Conservation (phyloP, 768 basidiomycete species). For the Boletus insuetus region DNA sequence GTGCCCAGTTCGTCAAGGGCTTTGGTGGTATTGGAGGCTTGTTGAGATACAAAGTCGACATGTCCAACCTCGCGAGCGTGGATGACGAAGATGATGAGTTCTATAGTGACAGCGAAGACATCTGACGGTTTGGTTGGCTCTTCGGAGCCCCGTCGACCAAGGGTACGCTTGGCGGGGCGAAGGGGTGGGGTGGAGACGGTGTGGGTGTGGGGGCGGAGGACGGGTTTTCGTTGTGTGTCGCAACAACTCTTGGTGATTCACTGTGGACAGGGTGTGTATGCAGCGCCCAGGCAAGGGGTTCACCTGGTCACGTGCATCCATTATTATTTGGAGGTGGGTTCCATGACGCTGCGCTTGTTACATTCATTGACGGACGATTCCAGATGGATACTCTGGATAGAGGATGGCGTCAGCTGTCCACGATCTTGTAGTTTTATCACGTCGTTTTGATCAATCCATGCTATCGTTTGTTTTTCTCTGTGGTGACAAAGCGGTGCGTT, state of each 20-base stretch:
- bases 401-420: conserved; percentile 6
- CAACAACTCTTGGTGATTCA: neutral
- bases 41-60: conserved; percentile 96
- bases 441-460: conserved; percentile 28
- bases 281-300: conserved; percentile 8
- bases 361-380: conserved; percentile 1
- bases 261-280: conserved; percentile 4
- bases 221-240: conserved; percentile 4
- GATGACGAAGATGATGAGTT: conserved; percentile 87
- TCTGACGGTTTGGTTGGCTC: conserved; percentile 90
- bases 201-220: neutral
- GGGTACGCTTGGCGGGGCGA: conserved; percentile 69
- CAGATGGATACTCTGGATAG: conserved; percentile 17
- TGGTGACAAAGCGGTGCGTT: conserved; percentile 14
- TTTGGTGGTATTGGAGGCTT: conserved; percentile 98
- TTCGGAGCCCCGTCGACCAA: conserved; percentile 67
- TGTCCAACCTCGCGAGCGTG: conserved; percentile 68
- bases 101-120: conserved; percentile 69
- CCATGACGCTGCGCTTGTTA: neutral
- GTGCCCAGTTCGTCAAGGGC: conserved; percentile 96
- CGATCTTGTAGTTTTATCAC: conserved; percentile 28
- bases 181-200: conserved; percentile 22
- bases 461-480: neutral
- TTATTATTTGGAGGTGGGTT: conserved; percentile 22
- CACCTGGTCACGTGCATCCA: conserved; percentile 6